phyloP scores from a whole-genome alignment of 495 filamentous ascomycete genomes.

The Penicillium fimorum region DNA sequence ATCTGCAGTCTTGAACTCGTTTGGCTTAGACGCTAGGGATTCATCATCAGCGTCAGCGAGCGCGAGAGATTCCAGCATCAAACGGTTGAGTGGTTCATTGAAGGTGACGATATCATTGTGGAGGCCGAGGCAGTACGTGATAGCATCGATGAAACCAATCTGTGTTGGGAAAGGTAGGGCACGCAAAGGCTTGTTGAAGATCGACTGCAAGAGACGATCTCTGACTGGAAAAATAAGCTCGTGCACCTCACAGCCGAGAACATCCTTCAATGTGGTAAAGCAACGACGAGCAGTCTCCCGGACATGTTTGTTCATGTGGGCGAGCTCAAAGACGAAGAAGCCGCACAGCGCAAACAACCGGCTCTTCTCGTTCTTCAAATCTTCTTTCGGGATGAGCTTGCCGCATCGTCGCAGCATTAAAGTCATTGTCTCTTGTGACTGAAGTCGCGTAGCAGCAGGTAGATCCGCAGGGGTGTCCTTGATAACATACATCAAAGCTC shows the following conservation, averaged over 20 bases:
- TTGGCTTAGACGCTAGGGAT: constrained; percentile 74
- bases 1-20: constrained; percentile 87
- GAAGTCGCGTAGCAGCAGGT: constrained; percentile 77
- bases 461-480: constrained; percentile 95
- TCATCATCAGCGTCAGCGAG: constrained; percentile 94
- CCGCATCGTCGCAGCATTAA: constrained; percentile 73
- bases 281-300: constrained; percentile 78
- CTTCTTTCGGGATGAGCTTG: constrained; percentile 69
- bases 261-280: constrained; percentile 75
- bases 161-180: constrained; percentile 89
- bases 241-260: constrained; percentile 71
- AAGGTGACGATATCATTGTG: constrained; percentile 84
- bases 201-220: constrained; percentile 77
- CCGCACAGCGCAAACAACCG: constrained; percentile 72
- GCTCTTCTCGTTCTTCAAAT: constrained; percentile 64
- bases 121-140: constrained; percentile 86
- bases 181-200: constrained; percentile 91
- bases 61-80: constrained; percentile 89
- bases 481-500: constrained; percentile 88
- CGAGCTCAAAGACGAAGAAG: constrained; percentile 80
- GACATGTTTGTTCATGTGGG: constrained; percentile 92
- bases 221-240: constrained; percentile 85
- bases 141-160: constrained; percentile 96
- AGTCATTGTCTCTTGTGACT: constrained; percentile 78
- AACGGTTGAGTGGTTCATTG: constrained; percentile 82